Evolutionary conservation across 768 basidiomycete genomes (phyloP).

Genomic region (Psilocybe cyanescens): DNA sequence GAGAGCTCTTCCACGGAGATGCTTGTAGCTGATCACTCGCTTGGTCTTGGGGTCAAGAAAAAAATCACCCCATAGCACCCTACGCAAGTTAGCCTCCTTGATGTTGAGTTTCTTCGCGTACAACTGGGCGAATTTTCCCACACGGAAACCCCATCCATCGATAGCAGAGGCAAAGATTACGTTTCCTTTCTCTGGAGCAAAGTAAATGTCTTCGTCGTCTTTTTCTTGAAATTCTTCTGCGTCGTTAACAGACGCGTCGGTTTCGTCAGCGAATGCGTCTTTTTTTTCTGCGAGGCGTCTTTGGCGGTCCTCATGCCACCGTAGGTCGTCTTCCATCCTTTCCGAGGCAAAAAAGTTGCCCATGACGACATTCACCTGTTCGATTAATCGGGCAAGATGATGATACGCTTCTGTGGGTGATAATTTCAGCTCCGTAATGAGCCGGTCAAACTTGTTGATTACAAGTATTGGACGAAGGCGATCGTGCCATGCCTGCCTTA

Average conservation of each 20-base stretch:
- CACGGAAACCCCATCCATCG: conserved; percentile 97
- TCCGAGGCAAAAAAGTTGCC: conserved; percentile 93
- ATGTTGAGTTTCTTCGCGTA: conserved; percentile 91
- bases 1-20: conserved; percentile 81
- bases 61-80: conserved; percentile 96
- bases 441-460: conserved; percentile 95
- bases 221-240: conserved; percentile 85
- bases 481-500: conserved; percentile 94
- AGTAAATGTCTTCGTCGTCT: conserved; percentile 97
- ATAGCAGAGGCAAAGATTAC: conserved; percentile 96
- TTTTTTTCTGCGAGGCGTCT: conserved; percentile 78
- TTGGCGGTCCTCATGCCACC: conserved; percentile 94
- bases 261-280: conserved; percentile 67
- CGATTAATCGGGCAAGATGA: conserved; percentile 90
- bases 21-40: conserved; percentile 87
- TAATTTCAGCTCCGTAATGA: conserved; percentile 92
- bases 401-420: conserved; percentile 92
- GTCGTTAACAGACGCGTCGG: conserved; percentile 61
- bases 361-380: conserved; percentile 98
- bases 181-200: conserved; percentile 93
- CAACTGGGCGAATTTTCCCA: conserved; percentile 91
- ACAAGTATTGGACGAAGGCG: conserved; percentile 88
- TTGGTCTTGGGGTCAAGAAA: conserved; percentile 97
- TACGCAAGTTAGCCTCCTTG: conserved; percentile 82
- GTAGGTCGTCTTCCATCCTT: conserved; percentile 93